Base-by-base conservation (phyloP, 177 flowering plant species). In the Telopea speciosissima region DNA sequence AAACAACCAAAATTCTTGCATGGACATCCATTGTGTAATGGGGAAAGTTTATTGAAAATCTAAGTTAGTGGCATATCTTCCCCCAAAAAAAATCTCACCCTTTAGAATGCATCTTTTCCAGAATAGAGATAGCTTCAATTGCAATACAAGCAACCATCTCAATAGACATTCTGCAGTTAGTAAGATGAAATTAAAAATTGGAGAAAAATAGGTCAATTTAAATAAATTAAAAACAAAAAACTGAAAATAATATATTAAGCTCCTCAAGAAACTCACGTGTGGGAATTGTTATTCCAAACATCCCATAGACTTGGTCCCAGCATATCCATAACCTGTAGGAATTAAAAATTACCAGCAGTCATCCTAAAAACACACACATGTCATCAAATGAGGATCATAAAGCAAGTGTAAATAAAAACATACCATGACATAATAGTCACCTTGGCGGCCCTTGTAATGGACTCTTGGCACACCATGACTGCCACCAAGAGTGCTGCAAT, bases 231-330 rank as follows among this genome's bases (percentile, higher is more conserved):
- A 36, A 5, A 36, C 0, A 36, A 5, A 36, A 5, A 5, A 36
- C 3, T 36, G 40, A 6, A 36, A 36, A 36, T 5, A 36, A 8
- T 36, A 16, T 49, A 49, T 49, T 16, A 49, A 49, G 40, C 40
- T 3, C 54, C 9, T 66, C 22, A 36, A 44, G 56, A 63, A 59
- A 78, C 90, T 81, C 71, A 92, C 99, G 92, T 74, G 49, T 95
- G 92, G 40, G 89, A 79, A 59, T 83, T 85, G 70, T 76, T 87
- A 79, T 87, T 92, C 97, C 99, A 94, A 56, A 90, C 93, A 83
- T 94, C 97, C 97, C 97, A 94, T 22, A 95, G 71, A 72, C 97
- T 95, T 36, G 99, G 96, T n/a, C 99, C 99, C 74, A 95, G 90
- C 86, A 95, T 89, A 74, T 95, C 99, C 97, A 92, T 92, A 59